phyloP scores from a whole-genome alignment of 768 basidiomycete genomes.

The Boletales sp. region DNA sequence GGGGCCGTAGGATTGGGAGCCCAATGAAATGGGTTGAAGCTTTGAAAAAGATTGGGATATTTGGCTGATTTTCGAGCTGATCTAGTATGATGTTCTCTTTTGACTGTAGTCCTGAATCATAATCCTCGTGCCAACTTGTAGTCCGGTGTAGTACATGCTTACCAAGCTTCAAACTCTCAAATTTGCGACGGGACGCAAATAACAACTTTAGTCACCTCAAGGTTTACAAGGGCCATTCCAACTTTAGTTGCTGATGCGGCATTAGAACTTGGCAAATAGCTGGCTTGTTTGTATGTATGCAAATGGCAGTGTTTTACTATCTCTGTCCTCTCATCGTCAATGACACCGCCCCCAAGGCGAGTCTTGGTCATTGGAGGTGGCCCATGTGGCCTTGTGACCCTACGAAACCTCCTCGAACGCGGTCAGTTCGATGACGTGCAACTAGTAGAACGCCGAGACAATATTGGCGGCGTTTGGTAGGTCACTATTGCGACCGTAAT shows the following conservation, averaged over 20 bases:
- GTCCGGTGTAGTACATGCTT: too few species aligned
- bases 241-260: too few species aligned
- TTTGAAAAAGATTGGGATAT: constrained; percentile 25
- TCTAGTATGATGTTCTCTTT: background rate
- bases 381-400: constrained; percentile 44
- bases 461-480: constrained; percentile 53
- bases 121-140: too few species aligned
- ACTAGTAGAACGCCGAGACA: constrained; percentile 41
- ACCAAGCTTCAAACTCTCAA: too few species aligned
- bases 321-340: background rate
- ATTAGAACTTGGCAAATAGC: too few species aligned
- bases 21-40: constrained; percentile 18
- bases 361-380: constrained; percentile 48
- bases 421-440: constrained; percentile 42
- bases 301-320: constrained; percentile 4
- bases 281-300: background rate
- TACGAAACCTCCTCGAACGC: constrained; percentile 44
- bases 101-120: too few species aligned
- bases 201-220: too few species aligned
- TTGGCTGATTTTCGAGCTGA: constrained; percentile 7
- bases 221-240: too few species aligned
- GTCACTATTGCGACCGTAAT: background rate
- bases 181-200: too few species aligned
- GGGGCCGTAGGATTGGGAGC: background rate
- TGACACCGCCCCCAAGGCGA: constrained; percentile 4